Evolutionary conservation across 768 basidiomycete genomes (phyloP), one percentile per base, ranked within the genome.

Genomic region (Rhodosporidiobolus odoratus): DNA sequence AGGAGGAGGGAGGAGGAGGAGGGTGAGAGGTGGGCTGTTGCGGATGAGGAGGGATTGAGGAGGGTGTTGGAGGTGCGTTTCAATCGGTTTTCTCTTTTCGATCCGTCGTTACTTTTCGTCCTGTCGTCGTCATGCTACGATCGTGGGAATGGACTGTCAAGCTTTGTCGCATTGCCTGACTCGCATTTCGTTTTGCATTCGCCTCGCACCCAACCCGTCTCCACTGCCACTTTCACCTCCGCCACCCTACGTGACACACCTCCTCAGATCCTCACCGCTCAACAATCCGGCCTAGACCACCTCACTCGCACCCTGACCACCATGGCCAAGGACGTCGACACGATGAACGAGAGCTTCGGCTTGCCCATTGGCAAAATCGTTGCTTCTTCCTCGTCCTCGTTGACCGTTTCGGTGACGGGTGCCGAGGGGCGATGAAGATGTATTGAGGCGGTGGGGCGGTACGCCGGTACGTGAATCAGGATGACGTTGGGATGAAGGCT

Each of bases 281-380:
- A 92, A 77, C 91, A 92, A 77, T 84, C 86, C 0, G 91, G 91
- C 32, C 80, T 93, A 63, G 86, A 86, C 34, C 88, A 92, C 78
- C 81, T 93, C 61, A 91, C 89, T 13, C 89, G 86, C 76, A 86
- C 91, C 52, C 76, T 92, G 63, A 85, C 87, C 65, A 83, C 82
- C 68, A 84, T 84, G 74, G 79, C 86, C 75, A 85, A 83, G 76
- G 90, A 91, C 81, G 78, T 91, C 64, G 83, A 81, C 21, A 82
- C 89, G 35, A 86, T 92, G 67, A 66, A 72, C 62, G 56, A 65
- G 53, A 66, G 65, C 57, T 74, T 74, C n/a, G 73, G 73, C 21
- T 19, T 65, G 52, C 60, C 53, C n/a, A n/a, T n/a, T n/a, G n/a
- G n/a, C n/a, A n/a, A n/a, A n/a, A n/a, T n/a, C n/a, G n/a, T n/a